Base-by-base conservation (phyloP, 306 rosid genomes). In the Herpetospermum pedunculosum region DNA sequence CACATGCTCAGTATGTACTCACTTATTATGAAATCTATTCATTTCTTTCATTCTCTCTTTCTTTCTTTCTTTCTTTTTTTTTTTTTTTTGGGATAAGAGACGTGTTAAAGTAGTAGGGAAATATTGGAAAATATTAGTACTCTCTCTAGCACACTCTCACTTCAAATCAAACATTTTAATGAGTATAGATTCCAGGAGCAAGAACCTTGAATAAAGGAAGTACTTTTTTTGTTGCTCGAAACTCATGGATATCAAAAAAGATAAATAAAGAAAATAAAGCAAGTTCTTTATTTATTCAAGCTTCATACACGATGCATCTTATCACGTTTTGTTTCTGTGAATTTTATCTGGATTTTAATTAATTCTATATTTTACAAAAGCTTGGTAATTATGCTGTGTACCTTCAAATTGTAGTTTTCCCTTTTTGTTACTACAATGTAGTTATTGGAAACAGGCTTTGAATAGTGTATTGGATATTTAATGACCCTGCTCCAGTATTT, bases 1-100 rank as follows among this genome's bases (percentile, higher is more conserved):
- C 92, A 14, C 96, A 91, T 88, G 97, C 88, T 73, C 99, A 89
- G 99, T 94, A 94, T 80, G 99, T 83, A 78, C 26, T 19, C 64
- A 72, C n/a, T 35, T 60, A 54, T 76, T 70, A 72, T 82, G 44
- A 70, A 28, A 57, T 80, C 41, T 85, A 77, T 62, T 49, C 1
- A 2, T 49, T 5, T 49, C 19, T 19, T 16, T 7, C 3, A 0
- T 8, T 7, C 8, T 8, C 2, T n/a, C 4, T n/a, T 7, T 50
- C 6, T 2, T 41, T 41, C 2, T 41, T 3, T 9, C 10, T 9
- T 40, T 6, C 6, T n/a, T 1, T n/a, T 6, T 6, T n/a, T n/a
- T n/a, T n/a, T 6, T n/a, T 12, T n/a, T 49, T 49, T 19, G 6
- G 12, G 55, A 49, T 49, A 19, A 0, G 25, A n/a, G 55, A 49